Percentiles rank a stretch among this genome's conserved stretches.
These are phyloP conservation scores for Favolaschia claudopus DNA, from an alignment of 768 basidiomycete species.

Conservation along the genomic window DNA sequence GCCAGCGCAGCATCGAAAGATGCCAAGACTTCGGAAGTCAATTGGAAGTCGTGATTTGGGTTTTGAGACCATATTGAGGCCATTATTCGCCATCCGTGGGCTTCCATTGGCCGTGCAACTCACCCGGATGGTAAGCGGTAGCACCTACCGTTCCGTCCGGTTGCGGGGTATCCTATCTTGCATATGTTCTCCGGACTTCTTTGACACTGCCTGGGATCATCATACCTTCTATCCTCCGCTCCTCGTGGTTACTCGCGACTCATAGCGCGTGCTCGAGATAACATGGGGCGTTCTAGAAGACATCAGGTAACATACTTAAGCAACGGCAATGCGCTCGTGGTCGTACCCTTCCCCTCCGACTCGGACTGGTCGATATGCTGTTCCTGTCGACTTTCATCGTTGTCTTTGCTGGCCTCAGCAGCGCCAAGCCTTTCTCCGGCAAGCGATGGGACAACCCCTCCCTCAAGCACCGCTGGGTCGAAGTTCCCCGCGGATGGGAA, in stretches of 20 bases:
- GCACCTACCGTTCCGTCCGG: too few relatives aligned
- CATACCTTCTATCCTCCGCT: constrained; percentile 6
- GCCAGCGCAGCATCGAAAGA: too few relatives aligned
- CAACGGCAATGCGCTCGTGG: background rate
- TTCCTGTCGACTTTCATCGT: constrained; percentile 36
- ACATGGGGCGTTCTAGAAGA: constrained; percentile 7
- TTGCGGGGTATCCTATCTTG: background rate
- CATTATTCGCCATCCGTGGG: too few relatives aligned
- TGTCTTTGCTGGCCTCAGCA: constrained; percentile 31
- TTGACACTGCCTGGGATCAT: constrained; percentile 13
- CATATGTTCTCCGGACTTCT: constrained; percentile 11
- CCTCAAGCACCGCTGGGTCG: constrained; percentile 37
- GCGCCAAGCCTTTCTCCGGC: constrained; percentile 39
- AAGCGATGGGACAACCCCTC: constrained; percentile 43
- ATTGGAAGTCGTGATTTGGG: too few relatives aligned
- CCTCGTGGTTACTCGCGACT: constrained; percentile 11
- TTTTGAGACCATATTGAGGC: too few relatives aligned
- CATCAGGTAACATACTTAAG: constrained; percentile 1
- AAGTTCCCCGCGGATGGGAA: constrained; percentile 59
- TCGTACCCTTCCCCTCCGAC: background rate
- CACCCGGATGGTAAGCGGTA: too few relatives aligned
- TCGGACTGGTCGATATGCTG: constrained; percentile 36
- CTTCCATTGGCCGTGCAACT: too few relatives aligned
- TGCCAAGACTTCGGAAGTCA: too few relatives aligned
- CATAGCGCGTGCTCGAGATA: constrained; percentile 19